Evolutionary conservation across 345 rosid genomes (phyloP), one percentile per base, ranked within the genome.

Genomic region (Brassica cretica): DNA sequence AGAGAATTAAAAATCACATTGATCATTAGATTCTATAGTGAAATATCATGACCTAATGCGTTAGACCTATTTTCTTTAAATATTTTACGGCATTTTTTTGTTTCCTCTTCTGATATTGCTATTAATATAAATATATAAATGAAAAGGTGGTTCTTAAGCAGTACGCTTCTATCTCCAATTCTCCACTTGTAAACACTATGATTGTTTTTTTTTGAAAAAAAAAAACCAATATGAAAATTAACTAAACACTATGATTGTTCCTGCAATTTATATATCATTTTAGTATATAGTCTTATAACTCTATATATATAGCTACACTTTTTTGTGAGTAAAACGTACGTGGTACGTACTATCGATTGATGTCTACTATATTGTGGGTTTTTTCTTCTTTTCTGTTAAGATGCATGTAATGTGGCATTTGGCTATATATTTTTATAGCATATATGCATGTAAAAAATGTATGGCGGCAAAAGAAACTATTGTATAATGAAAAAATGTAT

Each of bases 161-260:
- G 64, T 78, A 78, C 78, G 82, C 74, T 78, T 73, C 81, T 72
- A 32, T 72, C 73, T 41, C 63, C 41, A 78, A 33, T 14, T 30
- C 68, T 73, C 78, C 82, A 78, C 82, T 78, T 67, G 82, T 58
- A 61, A 68, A 73, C 78, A 78, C 33, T 60, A 78, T 78, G 82
- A 78, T 78, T 73, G 55, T 67, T 37, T 21, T 21, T 21, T 21
- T 21, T 21, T 21, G 24, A 21, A 21, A 21, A 21, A 21, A 21
- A 21, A 21, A 21, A 21, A 21, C 24, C 24, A 21, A 21, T 21
- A 21, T 21, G 24, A 21, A 21, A 21, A 21, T 21, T 21, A 21
- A 21, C 24, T 58, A 61, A 68, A 73, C 78, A 78, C 33, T 60
- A 78, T 78, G 82, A 78, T 78, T 73, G 55, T 67, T 37, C 69